Evolutionary conservation across 2,329 filamentous ascomycete genomes (phyloP), one percentile per base, ranked within the genome.

Genomic region (Hansfordia pulvinata): DNA sequence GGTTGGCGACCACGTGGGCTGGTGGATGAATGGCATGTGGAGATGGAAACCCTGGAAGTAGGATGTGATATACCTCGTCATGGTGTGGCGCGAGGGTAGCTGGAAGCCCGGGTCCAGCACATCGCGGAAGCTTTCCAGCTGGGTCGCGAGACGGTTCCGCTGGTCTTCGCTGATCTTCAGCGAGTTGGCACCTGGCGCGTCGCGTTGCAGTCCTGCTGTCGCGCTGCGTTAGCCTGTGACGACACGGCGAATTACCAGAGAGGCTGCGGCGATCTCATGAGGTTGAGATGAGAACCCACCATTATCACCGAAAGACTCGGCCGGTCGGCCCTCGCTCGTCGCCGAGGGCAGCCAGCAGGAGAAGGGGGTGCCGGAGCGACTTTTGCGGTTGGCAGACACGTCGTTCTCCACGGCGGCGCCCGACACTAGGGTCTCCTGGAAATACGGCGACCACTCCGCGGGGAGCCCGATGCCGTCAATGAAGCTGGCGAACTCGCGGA

Each of bases 371-470:
- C 50, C 49, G 3, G 45, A 37, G 3, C 48, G 34, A 8, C 29
- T 15, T 33, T 35, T 19, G 27, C 30, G 10, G 26, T 34, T 6
- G 28, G 23, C 20, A 3, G 36, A 29, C 5, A 31, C 30, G 6
- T 31, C 26, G 3, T 36, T 27, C 11, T 35, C 34, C 16, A 28
- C 31, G 18, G 33, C 9, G 30, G 28, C 18, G 37, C 34, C 17
- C 31, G 26, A 19, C 30, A 15, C 38, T 33, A 14, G 35, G 30
- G 13, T 39, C 36, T 10, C 38, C 8, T 51, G 35, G 22, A 54
- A 48, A 28, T 50, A 52, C 0, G 50, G 51, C 25, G 49, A 52
- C 51, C 52, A 54, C 35, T 54, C 50, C 1, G 51, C 45, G 4
- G 51, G 49, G 8, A 54, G 35, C 0, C 52, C 50, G 4, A 54